Evolutionary conservation across 2,329 filamentous ascomycete genomes (phyloP).

Genomic region (Ceratocystis destructans): DNA sequence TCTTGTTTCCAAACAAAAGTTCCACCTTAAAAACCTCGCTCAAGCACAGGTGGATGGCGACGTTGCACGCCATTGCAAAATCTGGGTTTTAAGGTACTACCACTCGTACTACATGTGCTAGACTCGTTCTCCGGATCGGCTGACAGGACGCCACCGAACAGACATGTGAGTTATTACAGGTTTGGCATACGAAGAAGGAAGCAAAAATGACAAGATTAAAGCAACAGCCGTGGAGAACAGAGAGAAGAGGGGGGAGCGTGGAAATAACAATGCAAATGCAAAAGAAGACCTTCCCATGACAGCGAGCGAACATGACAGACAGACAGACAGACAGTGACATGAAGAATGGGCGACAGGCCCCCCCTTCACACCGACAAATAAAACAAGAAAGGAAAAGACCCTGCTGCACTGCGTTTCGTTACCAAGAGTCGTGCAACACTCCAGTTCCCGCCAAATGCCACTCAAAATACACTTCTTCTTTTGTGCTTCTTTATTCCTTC

Average conservation of each 20-base stretch:
- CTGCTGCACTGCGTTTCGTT: background rate
- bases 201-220: too few species aligned
- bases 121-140: background rate
- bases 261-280: background rate
- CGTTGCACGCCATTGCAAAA: background rate
- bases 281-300: background rate
- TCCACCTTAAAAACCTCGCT: background rate
- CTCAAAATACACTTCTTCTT: background rate
- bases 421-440: background rate
- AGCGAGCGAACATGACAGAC: background rate
- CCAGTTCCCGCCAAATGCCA: background rate
- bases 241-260: background rate
- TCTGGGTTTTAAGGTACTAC: too few species aligned
- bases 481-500: background rate
- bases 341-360: background rate
- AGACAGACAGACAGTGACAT: too few species aligned
- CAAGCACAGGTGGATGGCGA: constrained; percentile 1
- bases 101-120: too few species aligned
- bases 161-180: background rate
- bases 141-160: background rate
- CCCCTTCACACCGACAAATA: background rate
- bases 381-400: background rate
- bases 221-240: background rate
- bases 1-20: background rate
- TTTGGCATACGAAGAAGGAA: background rate